Percentiles rank a stretch among this genome's conserved stretches.
Evolutionary conservation across 176 grass and related monocot genomes (phyloP).

Genomic region (Thalia dealbata): DNA sequence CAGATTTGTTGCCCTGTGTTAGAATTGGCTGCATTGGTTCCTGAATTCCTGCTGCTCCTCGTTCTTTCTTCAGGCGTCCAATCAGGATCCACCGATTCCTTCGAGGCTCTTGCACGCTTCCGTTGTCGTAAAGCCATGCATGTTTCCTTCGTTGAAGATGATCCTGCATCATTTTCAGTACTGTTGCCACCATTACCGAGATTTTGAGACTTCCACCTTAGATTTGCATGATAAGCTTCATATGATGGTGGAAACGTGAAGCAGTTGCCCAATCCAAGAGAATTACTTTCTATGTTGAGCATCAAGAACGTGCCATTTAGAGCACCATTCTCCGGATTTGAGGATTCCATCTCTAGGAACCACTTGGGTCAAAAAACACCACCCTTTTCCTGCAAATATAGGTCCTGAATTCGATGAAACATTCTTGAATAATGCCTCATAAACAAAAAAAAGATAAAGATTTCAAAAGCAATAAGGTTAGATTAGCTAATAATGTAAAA

Average conservation of each 20-base stretch:
- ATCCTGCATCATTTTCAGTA: neutral
- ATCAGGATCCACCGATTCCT: conserved; percentile 23
- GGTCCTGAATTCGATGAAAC: too few relatives aligned
- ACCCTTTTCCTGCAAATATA: too few relatives aligned
- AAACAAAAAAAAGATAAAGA: too few relatives aligned
- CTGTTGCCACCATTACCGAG: neutral
- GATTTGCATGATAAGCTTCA: conserved; percentile 11
- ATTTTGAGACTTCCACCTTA: neutral
- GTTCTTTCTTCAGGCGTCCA: conserved; percentile 25
- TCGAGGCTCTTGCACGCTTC: conserved; percentile 14
- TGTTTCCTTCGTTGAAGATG: conserved; percentile 19
- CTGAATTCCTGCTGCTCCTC: conserved; percentile 2
- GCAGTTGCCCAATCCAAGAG: conserved; percentile 22
- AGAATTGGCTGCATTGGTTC: neutral
- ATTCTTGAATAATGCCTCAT: too few relatives aligned
- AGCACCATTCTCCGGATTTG: conserved; percentile 13
- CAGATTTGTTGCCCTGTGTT: neutral
- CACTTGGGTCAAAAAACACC: too few relatives aligned
- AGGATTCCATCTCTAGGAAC: too few relatives aligned
- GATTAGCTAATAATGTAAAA: too few relatives aligned
- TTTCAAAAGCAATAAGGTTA: too few relatives aligned
- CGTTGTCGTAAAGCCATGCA: neutral
- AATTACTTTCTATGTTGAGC: conserved; percentile 32
- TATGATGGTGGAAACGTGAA: conserved; percentile 11
- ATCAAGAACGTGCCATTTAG: conserved; percentile 31